Evolutionary conservation across 805 yeast genomes (phyloP), one percentile per base, ranked within the genome.

Genomic region (Lipomyces sp.): DNA sequence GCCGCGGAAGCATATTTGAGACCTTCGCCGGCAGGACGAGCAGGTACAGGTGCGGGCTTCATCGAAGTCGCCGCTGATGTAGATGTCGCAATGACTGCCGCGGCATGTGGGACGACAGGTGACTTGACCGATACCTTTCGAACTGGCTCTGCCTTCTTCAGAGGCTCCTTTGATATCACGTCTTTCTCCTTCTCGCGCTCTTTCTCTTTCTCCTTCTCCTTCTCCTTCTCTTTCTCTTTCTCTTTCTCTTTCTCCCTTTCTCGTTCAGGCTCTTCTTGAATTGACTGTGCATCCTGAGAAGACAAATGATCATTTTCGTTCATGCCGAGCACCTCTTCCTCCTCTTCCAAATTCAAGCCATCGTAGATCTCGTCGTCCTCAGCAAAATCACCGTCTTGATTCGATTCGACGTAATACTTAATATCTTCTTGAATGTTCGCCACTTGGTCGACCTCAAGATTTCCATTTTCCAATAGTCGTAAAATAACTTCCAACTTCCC

Each of bases 301-400:
- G 59, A 49, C 26, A 41, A 21, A 19, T 48, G 55, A 11, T 51
- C 59, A 13, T 55, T 63, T 16, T 64, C 63, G 37, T 59, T 63
- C 60, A 57, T 60, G 33, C 66, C 74, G 38, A 67, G 66, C 22
- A 67, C 74, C 33, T 78, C 79, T 26, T 74, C 75, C 32, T 76
- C 78, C 33, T 77, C 76, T 39, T 79, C 81, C 39, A 89, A 77
- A 39, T 83, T 89, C 61, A 93, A 76, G 53, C 82, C 87, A 60
- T 93, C 97, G 68, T 91, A 93, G 54, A 91, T 79, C 13, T 87
- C 89, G 61, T 90, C 96, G 68, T 91, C 95, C 64, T 89, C 97
- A 31, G 90, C 84, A 67, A 89, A 91, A 63, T 90, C 96, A 3
- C 82, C 90, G 49, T 89, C 96, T 68, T 85, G 93, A 65, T 91